Percentiles rank a stretch among this genome's conserved stretches.
Evolutionary conservation across 345 rosid genomes (phyloP).

Genomic region (Zanthoxylum bungeanum): DNA sequence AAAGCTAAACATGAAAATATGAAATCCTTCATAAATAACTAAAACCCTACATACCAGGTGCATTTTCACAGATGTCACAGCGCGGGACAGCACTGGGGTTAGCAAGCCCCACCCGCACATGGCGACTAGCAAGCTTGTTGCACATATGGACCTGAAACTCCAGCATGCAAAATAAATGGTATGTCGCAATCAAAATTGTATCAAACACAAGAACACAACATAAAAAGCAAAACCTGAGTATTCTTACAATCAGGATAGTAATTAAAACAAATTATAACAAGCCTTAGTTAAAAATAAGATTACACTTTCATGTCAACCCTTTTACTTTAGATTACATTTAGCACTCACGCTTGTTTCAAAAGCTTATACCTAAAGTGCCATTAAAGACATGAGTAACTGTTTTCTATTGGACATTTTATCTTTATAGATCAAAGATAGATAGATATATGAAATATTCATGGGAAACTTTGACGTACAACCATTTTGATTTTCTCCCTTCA

Average conservation of each 20-base stretch:
- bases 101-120: constrained; percentile 76
- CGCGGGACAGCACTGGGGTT: constrained; percentile 69
- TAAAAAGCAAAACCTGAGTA: background rate
- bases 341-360: background rate
- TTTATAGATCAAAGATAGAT: too few relatives aligned
- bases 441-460: too few relatives aligned
- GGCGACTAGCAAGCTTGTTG: constrained; percentile 83
- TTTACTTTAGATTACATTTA: background rate
- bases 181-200: background rate
- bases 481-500: background rate
- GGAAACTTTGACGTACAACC: too few relatives aligned
- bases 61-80: constrained; percentile 83
- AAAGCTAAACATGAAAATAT: background rate
- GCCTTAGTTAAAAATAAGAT: background rate
- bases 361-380: background rate
- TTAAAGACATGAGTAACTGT: background rate
- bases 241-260: background rate
- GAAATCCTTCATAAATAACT: background rate
- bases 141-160: constrained; percentile 71
- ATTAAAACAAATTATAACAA: background rate
- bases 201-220: background rate
- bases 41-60: constrained; percentile 55
- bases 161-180: background rate
- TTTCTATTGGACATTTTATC: too few relatives aligned
- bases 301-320: background rate